A percentile compares a stretch with the other conserved stretches of the same genome.
Evolutionary conservation across 306 rosid species (phyloP).

Genomic region (Dalbergia cultrata): DNA sequence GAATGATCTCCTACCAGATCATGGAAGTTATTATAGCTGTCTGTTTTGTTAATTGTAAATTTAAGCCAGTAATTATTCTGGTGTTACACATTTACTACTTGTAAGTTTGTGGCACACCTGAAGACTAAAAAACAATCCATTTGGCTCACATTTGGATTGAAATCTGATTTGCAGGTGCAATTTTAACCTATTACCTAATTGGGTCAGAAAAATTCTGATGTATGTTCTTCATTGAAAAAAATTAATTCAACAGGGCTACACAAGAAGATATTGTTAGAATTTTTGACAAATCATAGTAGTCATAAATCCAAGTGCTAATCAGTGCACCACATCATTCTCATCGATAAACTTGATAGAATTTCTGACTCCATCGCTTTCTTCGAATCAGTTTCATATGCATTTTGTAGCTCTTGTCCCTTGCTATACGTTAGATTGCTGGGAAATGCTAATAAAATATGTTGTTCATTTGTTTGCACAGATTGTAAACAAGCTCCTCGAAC

Average conservation of each 20-base stretch:
- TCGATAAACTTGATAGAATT: no score
- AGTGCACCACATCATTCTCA: no score
- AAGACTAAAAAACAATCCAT: slow-evolving; percentile 14
- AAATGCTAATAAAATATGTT: slow-evolving; percentile 25
- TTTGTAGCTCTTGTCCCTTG: background rate
- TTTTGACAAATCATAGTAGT: no score
- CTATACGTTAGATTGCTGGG: background rate
- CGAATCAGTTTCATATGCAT: background rate
- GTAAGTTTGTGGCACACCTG: slow-evolving; percentile 16
- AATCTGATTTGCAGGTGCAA: background rate
- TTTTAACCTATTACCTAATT: background rate
- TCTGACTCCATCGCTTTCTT: no score
- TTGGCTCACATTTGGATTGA: slow-evolving; percentile 6
- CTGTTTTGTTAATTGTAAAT: no score
- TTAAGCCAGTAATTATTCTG: no score
- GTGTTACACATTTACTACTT: background rate
- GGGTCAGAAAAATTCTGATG: slow-evolving; percentile 1
- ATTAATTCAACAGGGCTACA: no score
- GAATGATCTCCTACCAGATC: background rate
- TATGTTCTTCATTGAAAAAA: slow-evolving; percentile 5
- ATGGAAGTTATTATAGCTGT: no score
- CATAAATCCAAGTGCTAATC: no score
- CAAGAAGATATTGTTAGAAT: no score
- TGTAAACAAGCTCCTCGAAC: slow-evolving; percentile 70
- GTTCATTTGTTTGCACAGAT: slow-evolving; percentile 64